Percentiles rank a stretch among this genome's conserved stretches.
phyloP scores from a whole-genome alignment of 192 early-diverging fungal species.

The Endogone sp. region DNA sequence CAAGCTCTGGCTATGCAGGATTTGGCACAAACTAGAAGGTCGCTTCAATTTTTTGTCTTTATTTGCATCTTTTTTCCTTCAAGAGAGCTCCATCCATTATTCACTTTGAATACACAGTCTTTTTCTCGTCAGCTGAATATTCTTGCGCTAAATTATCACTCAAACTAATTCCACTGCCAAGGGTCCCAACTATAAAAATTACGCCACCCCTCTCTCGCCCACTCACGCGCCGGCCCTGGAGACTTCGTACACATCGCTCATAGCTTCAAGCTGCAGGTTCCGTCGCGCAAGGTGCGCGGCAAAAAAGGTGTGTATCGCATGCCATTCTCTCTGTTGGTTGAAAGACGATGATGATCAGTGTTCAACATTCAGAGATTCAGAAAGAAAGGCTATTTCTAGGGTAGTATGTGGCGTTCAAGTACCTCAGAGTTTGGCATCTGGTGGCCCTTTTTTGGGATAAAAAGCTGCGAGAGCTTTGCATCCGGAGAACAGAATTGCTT shows the following conservation, averaged over 20 bases:
- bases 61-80: no score
- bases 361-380: neutral
- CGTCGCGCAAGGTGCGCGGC: conserved; percentile 44
- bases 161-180: no score
- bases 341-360: neutral
- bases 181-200: neutral
- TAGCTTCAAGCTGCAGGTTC: conserved; percentile 50
- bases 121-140: no score
- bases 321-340: conserved; percentile 47
- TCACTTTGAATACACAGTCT: no score
- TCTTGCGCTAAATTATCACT: no score
- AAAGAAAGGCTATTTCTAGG: neutral
- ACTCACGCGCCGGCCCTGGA: neutral
- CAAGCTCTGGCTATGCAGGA: no score
- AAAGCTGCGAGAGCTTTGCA: conserved; percentile 24
- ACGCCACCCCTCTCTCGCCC: neutral
- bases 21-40: no score
- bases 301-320: conserved; percentile 60
- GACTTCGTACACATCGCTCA: conserved; percentile 65
- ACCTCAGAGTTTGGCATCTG: conserved; percentile 55
- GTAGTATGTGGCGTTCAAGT: neutral
- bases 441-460: conserved; percentile 57
- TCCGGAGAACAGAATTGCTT: conserved; percentile 23
- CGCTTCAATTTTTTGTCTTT: no score
- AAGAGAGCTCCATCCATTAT: no score